Evolutionary conservation across 257 asterid genomes (phyloP), one percentile per base, ranked within the genome.

Genomic region (Scutellaria baicalensis): DNA sequence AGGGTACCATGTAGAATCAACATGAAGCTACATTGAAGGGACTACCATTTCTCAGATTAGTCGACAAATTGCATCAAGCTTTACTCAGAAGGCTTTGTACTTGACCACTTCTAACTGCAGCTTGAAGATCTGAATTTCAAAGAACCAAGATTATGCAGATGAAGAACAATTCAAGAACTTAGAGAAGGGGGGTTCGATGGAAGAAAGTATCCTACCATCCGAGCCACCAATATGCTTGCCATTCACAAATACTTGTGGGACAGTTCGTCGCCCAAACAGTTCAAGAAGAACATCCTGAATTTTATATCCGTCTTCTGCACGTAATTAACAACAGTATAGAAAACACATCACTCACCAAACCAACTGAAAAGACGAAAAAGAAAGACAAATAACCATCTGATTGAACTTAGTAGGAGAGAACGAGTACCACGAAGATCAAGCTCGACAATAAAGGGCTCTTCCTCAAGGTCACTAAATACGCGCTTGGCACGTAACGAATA

Each of bases 181-280:
- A 11, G 61, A 10, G 64, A 36, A 21, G 21, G 63, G 5, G 16
- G 9, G 27, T 38, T 9, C 16, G 36, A 57, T 10, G 10, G 16
- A 10, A 13, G 49, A 63, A 18, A 14, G 51, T 65, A 64, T 48
- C 78, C 31, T 80, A 91, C 99, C 96, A 64, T 91, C 99, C 42
- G 88, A 91, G 18, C 99, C 96, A 68, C 99, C 99, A 66, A 93
- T 83, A 66, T 93, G 96, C 87, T 93, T 93, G 63, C 99, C 96
- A 73, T 93, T 91, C 67, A 91, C 95, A 68, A 93, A 93, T 11
- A 93, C 95, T 84, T 91, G 99, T 9, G 97, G 99, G 69, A 93
- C 97, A 16, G 97, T 93, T 40, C 93, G 82, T 18, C 85, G 88
- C 49, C 99, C 99, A 52, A 93, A 84, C 79, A 82, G 61, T 61